Base-by-base conservation (phyloP, 225 moss, liverwort and hornwort species). In the Lunularia cruciata region DNA sequence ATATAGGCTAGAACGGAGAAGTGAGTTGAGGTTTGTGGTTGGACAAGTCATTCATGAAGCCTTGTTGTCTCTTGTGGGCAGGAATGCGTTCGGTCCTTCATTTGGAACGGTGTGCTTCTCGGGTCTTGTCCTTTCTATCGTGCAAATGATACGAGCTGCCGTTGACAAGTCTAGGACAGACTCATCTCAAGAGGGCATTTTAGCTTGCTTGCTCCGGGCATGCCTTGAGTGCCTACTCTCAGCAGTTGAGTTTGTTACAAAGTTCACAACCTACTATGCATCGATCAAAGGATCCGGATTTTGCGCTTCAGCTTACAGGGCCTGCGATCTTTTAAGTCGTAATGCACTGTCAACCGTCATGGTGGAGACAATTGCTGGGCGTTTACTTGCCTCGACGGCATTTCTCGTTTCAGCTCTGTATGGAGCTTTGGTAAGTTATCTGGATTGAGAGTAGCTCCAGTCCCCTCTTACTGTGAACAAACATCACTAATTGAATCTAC, bases 251-350 rank as follows among this genome's bases (percentile, higher is more conserved):
- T 88, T 86, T 32, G 51, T 91, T 47, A 91, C 91, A 12, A 84
- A 85, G 57, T 91, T 91, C 63, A 95, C 95, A n/a, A 86, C 86
- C 8, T 85, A 88, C 72, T 95, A 89, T 67, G 88, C 95, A 52
- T 91, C 91, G 54, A 88, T 95, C 15, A 91, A 89, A 1, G 95
- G 95, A 43, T 89, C 91, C 57, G 80, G 77, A 65, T 91, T 95
- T 69, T 91, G 87, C 45, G 30, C 77, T 7, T 86, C 91, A 10
- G 91, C 89, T 25, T 16, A 35, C 38, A 86, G 84, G 89, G 78
- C 91, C 0, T 88, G 77, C 69, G 78, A 90, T 53, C 81, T 91
- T 25, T 68, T 91, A 63, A 88, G 72, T 47, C 75, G 88, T 61
- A 95, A 91, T 67, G 47, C 87, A 10, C 70, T 91, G 6, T 95